Evolutionary conservation across 257 asterid genomes (phyloP).

Genomic region (Leptodermis oblonga): DNA sequence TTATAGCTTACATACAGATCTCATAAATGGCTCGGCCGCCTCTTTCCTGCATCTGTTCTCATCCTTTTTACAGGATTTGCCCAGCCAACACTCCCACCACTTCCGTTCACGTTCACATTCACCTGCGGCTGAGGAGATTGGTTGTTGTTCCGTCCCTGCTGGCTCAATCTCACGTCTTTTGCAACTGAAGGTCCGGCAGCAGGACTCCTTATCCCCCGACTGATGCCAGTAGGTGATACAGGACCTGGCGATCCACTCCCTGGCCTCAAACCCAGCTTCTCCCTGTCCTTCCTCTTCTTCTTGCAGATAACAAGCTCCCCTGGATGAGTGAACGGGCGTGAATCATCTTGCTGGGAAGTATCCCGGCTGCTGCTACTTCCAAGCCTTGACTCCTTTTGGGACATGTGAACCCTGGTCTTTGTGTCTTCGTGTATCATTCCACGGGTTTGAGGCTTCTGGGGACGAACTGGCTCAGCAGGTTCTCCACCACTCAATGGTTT

Average conservation of each 20-base stretch:
- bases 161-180: slow-evolving; percentile 49
- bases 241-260: slow-evolving; percentile 62
- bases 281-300: slow-evolving; percentile 91
- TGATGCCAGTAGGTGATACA: slow-evolving; percentile 60
- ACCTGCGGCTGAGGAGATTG: slow-evolving; percentile 59
- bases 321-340: slow-evolving; percentile 71
- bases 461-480: slow-evolving; percentile 51
- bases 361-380: slow-evolving; percentile 47
- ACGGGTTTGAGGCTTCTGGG: slow-evolving; percentile 61
- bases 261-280: slow-evolving; percentile 42
- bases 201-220: slow-evolving; percentile 57
- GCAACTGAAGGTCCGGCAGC: slow-evolving; percentile 41
- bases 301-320: slow-evolving; percentile 92
- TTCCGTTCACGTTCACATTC: slow-evolving; percentile 50
- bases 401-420: slow-evolving; percentile 30
- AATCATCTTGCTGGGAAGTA: slow-evolving; percentile 42
- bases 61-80: slow-evolving; percentile 90
- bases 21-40: slow-evolving; percentile 84
- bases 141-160: slow-evolving; percentile 48
- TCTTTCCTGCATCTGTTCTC: slow-evolving; percentile 77
- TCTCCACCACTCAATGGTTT: slow-evolving; percentile 48
- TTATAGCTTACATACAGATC: slow-evolving; percentile 21
- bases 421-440: slow-evolving; percentile 50
- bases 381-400: slow-evolving; percentile 50
- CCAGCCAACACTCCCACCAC: slow-evolving; percentile 80